Conservation (phyloP, 805 yeast genomes). For the Cyberlindnera mycetangii region DNA sequence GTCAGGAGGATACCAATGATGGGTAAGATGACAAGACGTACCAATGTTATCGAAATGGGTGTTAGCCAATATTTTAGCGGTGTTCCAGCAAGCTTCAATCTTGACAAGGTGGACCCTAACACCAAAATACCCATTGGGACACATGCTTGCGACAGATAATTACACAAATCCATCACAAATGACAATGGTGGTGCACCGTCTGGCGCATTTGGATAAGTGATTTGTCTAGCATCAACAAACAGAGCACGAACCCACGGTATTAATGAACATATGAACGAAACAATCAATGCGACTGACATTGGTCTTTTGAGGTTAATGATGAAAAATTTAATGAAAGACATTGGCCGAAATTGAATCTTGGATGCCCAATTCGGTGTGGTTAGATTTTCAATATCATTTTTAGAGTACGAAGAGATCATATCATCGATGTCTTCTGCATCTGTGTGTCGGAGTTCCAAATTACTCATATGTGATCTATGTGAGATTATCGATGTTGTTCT, state of each 20-base stretch:
- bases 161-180: constrained; percentile 78
- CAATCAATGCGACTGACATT: constrained; percentile 63
- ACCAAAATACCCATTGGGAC: constrained; percentile 86
- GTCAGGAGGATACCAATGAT: constrained; percentile 54
- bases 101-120: constrained; percentile 85
- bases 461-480: constrained; percentile 12
- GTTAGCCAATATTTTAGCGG: constrained; percentile 39
- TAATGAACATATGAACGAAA: constrained; percentile 69
- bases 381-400: constrained; percentile 10
- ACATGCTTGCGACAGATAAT: constrained; percentile 81
- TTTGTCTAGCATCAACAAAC: constrained; percentile 48
- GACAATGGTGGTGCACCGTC: constrained; percentile 83
- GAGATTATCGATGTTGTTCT: constrained; percentile 9
- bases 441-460: constrained; percentile 8
- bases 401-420: constrained; percentile 43
- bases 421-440: constrained; percentile 37
- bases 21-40: constrained; percentile 71
- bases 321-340: constrained; percentile 29
- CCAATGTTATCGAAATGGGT: constrained; percentile 52
- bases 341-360: background rate
- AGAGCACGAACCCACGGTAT: constrained; percentile 84
- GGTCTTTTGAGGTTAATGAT: constrained; percentile 66
- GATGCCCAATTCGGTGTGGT: constrained; percentile 2
- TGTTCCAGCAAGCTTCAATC: constrained; percentile 53
- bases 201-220: constrained; percentile 68